Base-by-base conservation (phyloP, 441 rosid genomes). In the Francoa sonchifolia region DNA sequence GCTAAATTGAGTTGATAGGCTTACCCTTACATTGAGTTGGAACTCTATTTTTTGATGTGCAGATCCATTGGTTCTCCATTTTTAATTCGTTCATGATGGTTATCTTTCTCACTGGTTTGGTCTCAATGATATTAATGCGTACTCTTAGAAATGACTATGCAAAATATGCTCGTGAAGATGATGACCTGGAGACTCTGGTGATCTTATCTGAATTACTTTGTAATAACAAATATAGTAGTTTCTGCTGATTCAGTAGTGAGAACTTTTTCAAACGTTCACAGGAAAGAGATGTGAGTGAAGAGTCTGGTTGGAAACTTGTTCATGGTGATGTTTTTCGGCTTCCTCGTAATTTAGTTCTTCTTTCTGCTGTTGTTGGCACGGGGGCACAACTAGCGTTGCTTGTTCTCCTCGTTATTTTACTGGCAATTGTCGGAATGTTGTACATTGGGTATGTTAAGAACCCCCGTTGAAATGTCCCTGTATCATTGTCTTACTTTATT, bases 21-120 rank as follows among this genome's bases (percentile, higher is more conserved):
- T 8, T 35, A 11, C 22, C 19, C 10, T 16, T 11, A 16, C 9
- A 15, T 35, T 3, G n/a, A 50, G 17, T 41, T 39, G 8, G 33
- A 20, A 61, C 3, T 58, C 35, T 35, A 39, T 54, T 15, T 47
- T 44, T 19, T 38, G 23, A 50, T 40, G 2, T 65, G 68, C 85
- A 88, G 95, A 88, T 88, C 53, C 97, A 88, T 56, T 88, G 97
- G 97, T 88, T 88, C 69, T 88, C 97, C 50, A 79, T 88, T 54
- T 88, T 88, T 68, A 88, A 88, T 62, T 88, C 97, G 11, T 88
- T 84, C 76, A 88, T 88, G 97, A 88, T 88, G 97, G 97, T 88
- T 54, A 88, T 88, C 63, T 88, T 88, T 59, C 86, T 88, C 50
- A 88, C 97, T 55, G 97, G 97, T 57, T 63, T 88, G 79, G 97